phyloP scores from a whole-genome alignment of 2,329 filamentous ascomycete species.

The Nemania sp. region DNA sequence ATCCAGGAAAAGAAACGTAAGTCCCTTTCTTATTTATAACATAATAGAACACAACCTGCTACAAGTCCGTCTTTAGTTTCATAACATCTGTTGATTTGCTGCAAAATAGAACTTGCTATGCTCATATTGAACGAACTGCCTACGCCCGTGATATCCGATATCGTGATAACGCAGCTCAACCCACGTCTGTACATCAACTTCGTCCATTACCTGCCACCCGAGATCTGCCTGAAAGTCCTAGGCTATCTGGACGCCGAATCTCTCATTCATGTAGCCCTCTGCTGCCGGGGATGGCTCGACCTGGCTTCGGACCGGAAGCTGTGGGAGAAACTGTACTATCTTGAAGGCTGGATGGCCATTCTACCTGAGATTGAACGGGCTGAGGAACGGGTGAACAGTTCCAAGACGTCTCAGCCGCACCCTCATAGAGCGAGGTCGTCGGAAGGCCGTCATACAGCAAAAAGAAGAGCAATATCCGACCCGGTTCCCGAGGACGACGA shows the following conservation, averaged over 20 bases:
- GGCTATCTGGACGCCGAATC: slow-evolving; percentile 82
- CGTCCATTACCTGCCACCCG: slow-evolving; percentile 78
- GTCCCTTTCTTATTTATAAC: slow-evolving; percentile 31
- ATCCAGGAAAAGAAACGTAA: slow-evolving; percentile 54
- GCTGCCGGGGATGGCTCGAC: slow-evolving; percentile 80
- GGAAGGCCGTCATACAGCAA: slow-evolving; percentile 56
- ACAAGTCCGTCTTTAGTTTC: background rate
- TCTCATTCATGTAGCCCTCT: slow-evolving; percentile 75
- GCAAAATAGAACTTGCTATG: slow-evolving; percentile 72
- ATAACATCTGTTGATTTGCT: slow-evolving; percentile 27
- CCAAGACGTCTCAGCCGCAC: slow-evolving; percentile 44
- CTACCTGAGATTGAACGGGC: slow-evolving; percentile 65
- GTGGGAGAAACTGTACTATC: slow-evolving; percentile 81
- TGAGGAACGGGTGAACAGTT: slow-evolving; percentile 61
- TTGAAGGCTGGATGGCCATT: slow-evolving; percentile 84
- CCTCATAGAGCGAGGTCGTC: slow-evolving; percentile 48
- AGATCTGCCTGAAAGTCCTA: slow-evolving; percentile 88
- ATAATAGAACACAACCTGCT: too few relatives aligned
- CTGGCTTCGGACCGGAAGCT: slow-evolving; percentile 81
- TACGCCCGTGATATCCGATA: slow-evolving; percentile 76
- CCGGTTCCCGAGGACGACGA: slow-evolving; percentile 45
- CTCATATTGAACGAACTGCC: slow-evolving; percentile 76
- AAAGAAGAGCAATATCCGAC: slow-evolving; percentile 57
- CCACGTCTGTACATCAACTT: slow-evolving; percentile 93
- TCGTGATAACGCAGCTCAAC: slow-evolving; percentile 74